Base-by-base conservation (phyloP, 306 rosid genomes). In the Cicer yamashitae region DNA sequence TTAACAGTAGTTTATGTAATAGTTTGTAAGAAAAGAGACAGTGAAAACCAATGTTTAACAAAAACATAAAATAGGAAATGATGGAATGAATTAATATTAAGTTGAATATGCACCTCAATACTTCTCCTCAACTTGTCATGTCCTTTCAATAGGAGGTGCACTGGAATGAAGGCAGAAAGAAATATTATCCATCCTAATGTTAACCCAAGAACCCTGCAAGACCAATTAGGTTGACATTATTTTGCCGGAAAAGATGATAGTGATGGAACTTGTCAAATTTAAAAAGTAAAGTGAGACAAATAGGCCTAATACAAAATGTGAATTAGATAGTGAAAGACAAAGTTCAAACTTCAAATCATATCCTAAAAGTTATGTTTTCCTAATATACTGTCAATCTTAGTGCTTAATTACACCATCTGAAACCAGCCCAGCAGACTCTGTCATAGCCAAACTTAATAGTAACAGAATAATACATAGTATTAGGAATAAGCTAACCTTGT, bases 181-280 rank as follows among this genome's bases (percentile, higher is more conserved):
- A 94, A 91, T 67, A 94, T 87, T 73, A 94, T 89, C 97, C 98
- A 94, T 78, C 97, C 97, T 30, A 91, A 68, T 8, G 98, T 85
- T 89, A 94, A 85, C 66, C 84, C 90, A 15, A 91, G 51, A 81
- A 86, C 96, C 96, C 98, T 94, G 96, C 84, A 90, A 8, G 62
- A 62, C 80, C 45, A 77, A 68, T 50, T 54, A 62, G 34, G 22
- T 53, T 52, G 6, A n/a, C 43, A 77, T 75, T 50, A 80, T 17
- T 77, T 73, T 22, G n/a, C 77, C 53, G 45, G 71, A 46, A 76
- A 41, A 22, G 38, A 14, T 60, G 57, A 69, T 52, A 69, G 43
- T 46, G 39, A 77, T 62, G 67, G 51, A 79, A 70, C 60, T 50
- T n/a, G 41, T 50, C 59, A 61, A 57, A 2, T 9, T 53, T 51